phyloP scores from a whole-genome alignment of 2,329 filamentous ascomycete species.

The Fusarium guadeloupense region DNA sequence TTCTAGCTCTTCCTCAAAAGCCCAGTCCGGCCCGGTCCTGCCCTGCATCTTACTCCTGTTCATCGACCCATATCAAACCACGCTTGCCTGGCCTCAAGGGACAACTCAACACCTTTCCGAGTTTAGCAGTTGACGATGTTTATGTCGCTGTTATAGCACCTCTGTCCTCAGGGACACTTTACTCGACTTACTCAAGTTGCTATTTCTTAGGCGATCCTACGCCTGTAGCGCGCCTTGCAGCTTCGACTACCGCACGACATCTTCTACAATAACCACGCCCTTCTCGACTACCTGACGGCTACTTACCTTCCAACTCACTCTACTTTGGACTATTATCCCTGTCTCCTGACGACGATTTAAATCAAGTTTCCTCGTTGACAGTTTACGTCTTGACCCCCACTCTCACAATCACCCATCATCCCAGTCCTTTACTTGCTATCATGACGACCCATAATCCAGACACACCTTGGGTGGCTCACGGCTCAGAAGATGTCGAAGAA shows the following conservation, averaged over 20 bases:
- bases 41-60: conserved; percentile 30
- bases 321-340: conserved; percentile 4
- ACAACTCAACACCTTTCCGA: conserved; percentile 17
- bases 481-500: conserved; percentile 75
- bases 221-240: conserved; percentile 36
- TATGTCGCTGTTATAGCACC: conserved; percentile 49
- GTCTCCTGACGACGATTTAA: conserved; percentile 10
- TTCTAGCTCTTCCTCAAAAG: conserved; percentile 42
- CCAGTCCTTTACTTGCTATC: conserved; percentile 44
- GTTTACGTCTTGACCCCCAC: conserved; percentile 20
- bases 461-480: conserved; percentile 48
- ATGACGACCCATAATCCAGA: conserved; percentile 46
- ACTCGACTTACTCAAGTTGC: conserved; percentile 26
- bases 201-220: conserved; percentile 6
- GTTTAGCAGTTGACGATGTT: conserved; percentile 47
- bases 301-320: background rate
- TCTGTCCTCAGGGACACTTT: conserved; percentile 51
- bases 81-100: conserved; percentile 11
- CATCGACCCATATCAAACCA: conserved; percentile 33
- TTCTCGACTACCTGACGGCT: background rate
- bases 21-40: conserved; percentile 40
- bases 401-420: conserved; percentile 25
- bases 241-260: conserved; percentile 36
- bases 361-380: conserved; percentile 15
- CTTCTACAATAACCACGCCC: conserved; percentile 9